Percentiles rank a stretch among this genome's conserved stretches.
Evolutionary conservation across 345 rosid species (phyloP).

Genomic region (Rhodomyrtus tomentosa): DNA sequence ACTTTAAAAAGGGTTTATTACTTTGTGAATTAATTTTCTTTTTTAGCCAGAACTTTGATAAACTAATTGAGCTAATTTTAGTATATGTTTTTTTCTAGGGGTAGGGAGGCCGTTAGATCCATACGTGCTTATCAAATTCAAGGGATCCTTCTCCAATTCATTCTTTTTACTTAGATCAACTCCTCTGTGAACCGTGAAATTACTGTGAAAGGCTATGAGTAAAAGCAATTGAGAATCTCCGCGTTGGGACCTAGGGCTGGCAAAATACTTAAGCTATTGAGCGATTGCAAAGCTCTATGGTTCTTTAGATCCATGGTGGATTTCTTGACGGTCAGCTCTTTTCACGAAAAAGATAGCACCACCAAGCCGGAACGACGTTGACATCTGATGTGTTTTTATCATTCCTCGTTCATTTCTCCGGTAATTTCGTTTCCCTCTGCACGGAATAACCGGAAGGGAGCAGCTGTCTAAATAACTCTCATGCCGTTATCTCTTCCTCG

Average conservation of each 20-base stretch:
- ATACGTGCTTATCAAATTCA: not conserved
- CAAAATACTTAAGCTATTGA: not conserved
- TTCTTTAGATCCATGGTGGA: not conserved
- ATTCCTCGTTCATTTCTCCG: not conserved
- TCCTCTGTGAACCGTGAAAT: not conserved
- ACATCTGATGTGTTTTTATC: not conserved
- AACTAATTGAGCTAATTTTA: not conserved
- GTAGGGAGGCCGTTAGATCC: not conserved
- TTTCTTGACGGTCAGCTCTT: not conserved
- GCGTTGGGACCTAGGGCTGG: not conserved
- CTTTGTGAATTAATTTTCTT: not conserved
- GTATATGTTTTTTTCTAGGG: not conserved
- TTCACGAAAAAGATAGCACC: not conserved
- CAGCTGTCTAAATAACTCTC: not conserved
- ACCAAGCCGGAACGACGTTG: accelerated
- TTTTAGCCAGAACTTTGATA: not conserved
- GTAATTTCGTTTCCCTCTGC: not conserved
- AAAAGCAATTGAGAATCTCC: not conserved
- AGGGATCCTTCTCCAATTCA: not conserved
- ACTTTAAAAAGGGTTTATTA: not conserved
- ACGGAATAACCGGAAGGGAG: not conserved
- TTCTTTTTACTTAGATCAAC: not conserved
- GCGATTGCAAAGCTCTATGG: not conserved
- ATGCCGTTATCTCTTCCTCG: not conserved
- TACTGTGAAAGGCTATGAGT: not conserved